These are phyloP conservation scores for Adansonia grandidieri DNA, from an alignment of 441 rosid genomes.

Conservation along the genomic window DNA sequence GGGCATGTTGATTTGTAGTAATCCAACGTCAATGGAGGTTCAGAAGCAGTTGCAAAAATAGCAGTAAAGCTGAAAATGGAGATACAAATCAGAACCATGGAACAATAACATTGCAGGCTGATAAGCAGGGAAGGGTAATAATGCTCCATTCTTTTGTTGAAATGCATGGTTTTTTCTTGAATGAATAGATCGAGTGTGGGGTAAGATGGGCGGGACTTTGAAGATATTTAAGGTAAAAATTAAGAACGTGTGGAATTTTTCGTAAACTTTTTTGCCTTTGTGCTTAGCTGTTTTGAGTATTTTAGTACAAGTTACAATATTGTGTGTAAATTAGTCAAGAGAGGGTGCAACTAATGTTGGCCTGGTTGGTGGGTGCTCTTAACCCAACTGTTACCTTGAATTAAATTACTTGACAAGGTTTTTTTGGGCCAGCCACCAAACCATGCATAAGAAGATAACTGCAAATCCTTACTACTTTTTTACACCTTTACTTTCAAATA, in stretches of 20 bases:
- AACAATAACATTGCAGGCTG: neutral
- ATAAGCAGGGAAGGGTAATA: neutral
- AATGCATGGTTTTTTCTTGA: neutral
- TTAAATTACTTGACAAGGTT: conserved; percentile 20
- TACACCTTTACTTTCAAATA: no score
- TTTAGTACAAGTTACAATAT: conserved; percentile 30
- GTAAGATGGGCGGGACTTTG: conserved; percentile 40
- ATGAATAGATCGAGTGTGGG: conserved; percentile 33
- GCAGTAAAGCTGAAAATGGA: neutral
- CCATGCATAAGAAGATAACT: conserved; percentile 20
- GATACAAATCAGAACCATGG: conserved; percentile 28
- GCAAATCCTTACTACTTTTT: no score
- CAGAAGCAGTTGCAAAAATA: conserved; percentile 41
- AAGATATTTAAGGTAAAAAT: conserved; percentile 45
- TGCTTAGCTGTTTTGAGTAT: conserved; percentile 37
- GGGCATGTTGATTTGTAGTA: conserved; percentile 78
- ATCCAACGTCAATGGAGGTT: conserved; percentile 64
- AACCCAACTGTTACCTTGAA: conserved; percentile 36
- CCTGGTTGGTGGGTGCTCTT: conserved; percentile 71
- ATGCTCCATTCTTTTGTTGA: neutral
- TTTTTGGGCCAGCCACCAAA: conserved; percentile 40
- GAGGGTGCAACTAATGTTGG: conserved; percentile 77
- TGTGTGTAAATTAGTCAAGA: conserved; percentile 51
- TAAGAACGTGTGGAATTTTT: conserved; percentile 15
- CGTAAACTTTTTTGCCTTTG: neutral